Base-by-base conservation (phyloP, 2,329 filamentous ascomycete genomes). In the Colletotrichum graminicola region DNA sequence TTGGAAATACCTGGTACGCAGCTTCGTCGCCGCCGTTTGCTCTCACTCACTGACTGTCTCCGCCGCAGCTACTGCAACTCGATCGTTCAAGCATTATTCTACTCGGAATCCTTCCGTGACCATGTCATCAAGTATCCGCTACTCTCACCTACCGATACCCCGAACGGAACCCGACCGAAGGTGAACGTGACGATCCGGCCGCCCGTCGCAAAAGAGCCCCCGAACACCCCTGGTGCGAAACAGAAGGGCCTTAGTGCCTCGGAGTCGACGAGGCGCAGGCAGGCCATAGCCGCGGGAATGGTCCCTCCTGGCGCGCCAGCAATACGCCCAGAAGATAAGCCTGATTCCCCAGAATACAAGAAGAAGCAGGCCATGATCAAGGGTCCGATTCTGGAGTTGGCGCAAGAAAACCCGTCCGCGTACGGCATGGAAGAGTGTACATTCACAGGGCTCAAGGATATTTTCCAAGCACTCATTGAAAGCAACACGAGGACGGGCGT, bases 371-470 rank as follows among this genome's bases (percentile, higher is more conserved):
- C 95, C 23, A 91, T 98, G 85, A 87, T 95, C 72, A 92, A 92
- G 54, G 94, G 96, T 0, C 96, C 96, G 0, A 91, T 98, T 47
- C 82, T 98, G 67, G 93, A 97, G 76, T 89, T 98, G 81, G 90
- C 92, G 61, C 91, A 93, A 76, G 94, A 97, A 77, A 96, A 94
- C 78, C 88, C 91, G 10, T 86, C 87, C 56, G 89, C 91, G 23
- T 97, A 98, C 78, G 94, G 93, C 76, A 98, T 98, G 95, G 90
- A 94, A 60, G 95, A 98, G 79, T 97, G 94, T 72, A 91, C 97
- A 3, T 99, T 98, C 79, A 97, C 95, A 0, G 94, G 94, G 0
- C 84, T 99, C 64, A 97, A 98, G 82, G 96, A 99, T 80, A 97
- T 99, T 18, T 99, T 99, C 79, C 92, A 96, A 80, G 93, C 95